Base-by-base conservation (phyloP, 1,284 basidiomycete species). In the Ganoderma lucidum region DNA sequence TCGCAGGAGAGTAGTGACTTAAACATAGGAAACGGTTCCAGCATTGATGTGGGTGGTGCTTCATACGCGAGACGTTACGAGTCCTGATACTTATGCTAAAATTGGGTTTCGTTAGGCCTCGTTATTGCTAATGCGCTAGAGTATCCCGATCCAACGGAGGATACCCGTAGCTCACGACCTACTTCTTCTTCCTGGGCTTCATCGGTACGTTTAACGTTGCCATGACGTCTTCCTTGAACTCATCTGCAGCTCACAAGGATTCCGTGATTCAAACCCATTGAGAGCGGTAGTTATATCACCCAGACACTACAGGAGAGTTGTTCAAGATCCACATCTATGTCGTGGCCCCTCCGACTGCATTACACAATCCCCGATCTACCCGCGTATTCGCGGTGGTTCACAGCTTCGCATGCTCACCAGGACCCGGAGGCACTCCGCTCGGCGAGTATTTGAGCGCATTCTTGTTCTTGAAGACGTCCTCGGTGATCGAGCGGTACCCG, bases 351-450 rank as follows among this genome's bases (percentile, higher is more conserved):
- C 45, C 19, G 10, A 53, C 42, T 19, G 35, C 37, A n/a, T 12
- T 28, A 15, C 32, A 2, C 53, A 17, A 35, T 30, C 19, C 28
- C 5, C 12, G 10, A n/a, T n/a, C 23, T 53, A 53, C 8, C 35
- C 35, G 48, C 5, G 9, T 55, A 55, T n/a, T 8, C 30, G 0
- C 14, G 4, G 8, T 10, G 17, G 28, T 17, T 75, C 71, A 83
- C 67, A 84, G 69, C 74, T 78, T 84, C 58, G 84, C 84, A 68
- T 83, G 81, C 59, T 85, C 83, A 10, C 75, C 79, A 28, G 71
- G 73, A 15, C 73, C 73, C 15, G 83, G 83, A 37, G 79, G 80
- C 30, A 80, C 74, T 0, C 84, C 83, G 70, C 79, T 78, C 58
- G 83, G 77, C 66, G 81, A 83, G 64, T 77, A 83, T 69, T 75